Evolutionary conservation across 371 early-diverging fungal genomes (phyloP).

Genomic region (Entomophthora muscae): DNA sequence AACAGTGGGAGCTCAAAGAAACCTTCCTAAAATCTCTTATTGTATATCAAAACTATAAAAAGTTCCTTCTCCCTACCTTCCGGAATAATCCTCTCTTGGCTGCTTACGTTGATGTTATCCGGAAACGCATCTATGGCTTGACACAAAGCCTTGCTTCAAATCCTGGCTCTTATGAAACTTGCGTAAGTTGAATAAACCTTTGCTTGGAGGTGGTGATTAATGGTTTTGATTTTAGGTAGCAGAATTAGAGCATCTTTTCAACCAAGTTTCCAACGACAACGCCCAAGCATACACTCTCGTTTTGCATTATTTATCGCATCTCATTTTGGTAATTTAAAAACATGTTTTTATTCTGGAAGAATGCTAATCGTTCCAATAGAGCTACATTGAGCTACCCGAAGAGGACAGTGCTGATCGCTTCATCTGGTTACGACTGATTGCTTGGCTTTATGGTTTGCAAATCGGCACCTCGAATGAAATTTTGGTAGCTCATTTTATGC

Average conservation of each 20-base stretch:
- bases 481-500: neutral
- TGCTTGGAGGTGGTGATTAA: neutral
- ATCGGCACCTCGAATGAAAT: neutral
- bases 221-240: neutral
- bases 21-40: neutral
- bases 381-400: neutral
- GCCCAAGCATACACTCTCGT: neutral
- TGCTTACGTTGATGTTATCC: neutral
- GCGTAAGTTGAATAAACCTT: neutral
- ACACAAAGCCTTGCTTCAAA: neutral
- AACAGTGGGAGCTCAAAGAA: neutral
- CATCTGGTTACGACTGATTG: neutral
- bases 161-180: neutral
- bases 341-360: neutral
- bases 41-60: neutral
- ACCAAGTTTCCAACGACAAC: neutral
- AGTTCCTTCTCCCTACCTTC: neutral
- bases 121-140: neutral
- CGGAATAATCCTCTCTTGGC: neutral
- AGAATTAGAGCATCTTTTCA: neutral
- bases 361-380: neutral
- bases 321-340: neutral
- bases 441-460: neutral
- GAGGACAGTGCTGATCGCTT: neutral
- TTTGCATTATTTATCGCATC: neutral